phyloP scores from a whole-genome alignment of 2,329 filamentous ascomycete species.

The Blumeriella jaapii region DNA sequence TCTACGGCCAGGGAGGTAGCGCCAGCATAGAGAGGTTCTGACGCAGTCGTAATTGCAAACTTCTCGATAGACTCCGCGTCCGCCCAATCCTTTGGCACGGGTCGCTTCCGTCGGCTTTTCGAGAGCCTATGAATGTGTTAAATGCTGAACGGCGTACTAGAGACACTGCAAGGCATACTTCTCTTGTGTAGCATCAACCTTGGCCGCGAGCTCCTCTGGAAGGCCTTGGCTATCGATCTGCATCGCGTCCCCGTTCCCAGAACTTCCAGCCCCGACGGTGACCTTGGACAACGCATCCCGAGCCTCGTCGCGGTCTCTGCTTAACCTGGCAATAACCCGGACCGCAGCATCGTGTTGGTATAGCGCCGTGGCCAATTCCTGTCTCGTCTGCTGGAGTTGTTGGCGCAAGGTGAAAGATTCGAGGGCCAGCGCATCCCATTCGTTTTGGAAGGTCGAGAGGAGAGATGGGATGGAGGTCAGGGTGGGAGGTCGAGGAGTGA shows the following conservation, averaged over 20 bases:
- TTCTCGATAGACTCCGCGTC: slow-evolving; percentile 57
- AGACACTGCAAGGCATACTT: slow-evolving; percentile 42
- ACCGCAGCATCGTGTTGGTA: slow-evolving; percentile 98
- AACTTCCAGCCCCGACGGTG: slow-evolving; percentile 50
- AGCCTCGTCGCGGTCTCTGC: slow-evolving; percentile 87
- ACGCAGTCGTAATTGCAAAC: slow-evolving; percentile 41
- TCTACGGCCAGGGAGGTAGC: slow-evolving; percentile 46
- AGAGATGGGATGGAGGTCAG: slow-evolving; percentile 94
- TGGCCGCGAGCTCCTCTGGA: slow-evolving; percentile 56
- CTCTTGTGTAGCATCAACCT: slow-evolving; percentile 71
- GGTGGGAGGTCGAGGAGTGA: slow-evolving; percentile 81
- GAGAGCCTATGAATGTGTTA: slow-evolving; percentile 49
- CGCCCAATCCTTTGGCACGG: slow-evolving; percentile 76
- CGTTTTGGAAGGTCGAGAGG: slow-evolving; percentile 89
- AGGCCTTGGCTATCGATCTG: slow-evolving; percentile 75
- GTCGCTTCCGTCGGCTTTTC: slow-evolving; percentile 79
- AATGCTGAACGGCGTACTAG: no score
- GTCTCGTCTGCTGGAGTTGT: slow-evolving; percentile 77
- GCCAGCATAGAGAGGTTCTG: slow-evolving; percentile 48
- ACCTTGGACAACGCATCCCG: slow-evolving; percentile 79
- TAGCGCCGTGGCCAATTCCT: slow-evolving; percentile 85
- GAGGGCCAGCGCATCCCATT: slow-evolving; percentile 90
- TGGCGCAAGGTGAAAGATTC: slow-evolving; percentile 88
- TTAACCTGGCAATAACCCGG: slow-evolving; percentile 81
- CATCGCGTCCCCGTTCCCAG: slow-evolving; percentile 70